Evolutionary conservation across 495 filamentous ascomycete species (phyloP), one percentile per base, ranked within the genome.

Genomic region (Neurospora hispaniola): DNA sequence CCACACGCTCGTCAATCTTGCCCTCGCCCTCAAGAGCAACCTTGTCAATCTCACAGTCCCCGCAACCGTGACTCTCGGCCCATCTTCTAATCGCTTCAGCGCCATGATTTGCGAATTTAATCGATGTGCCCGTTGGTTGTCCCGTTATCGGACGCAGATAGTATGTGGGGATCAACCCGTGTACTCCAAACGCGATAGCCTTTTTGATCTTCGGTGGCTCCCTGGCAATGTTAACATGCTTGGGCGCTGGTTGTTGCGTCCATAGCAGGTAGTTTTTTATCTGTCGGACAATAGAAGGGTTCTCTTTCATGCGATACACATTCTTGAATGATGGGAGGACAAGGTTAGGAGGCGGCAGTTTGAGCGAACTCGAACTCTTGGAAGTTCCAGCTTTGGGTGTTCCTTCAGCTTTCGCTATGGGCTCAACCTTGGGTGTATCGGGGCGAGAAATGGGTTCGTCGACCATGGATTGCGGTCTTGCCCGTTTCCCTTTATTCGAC

Each of bases 1-100:
- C 91, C 3, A 98, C 93, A 23, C 96, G 88, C 70, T 98, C 94
- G 4, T 88, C 87, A 41, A 99, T 96, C 78, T 91, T 93, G n/a
- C 96, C 96, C 83, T 99, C 96, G n/a, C 96, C 96, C 84, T 98
- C 96, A 5, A 99, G 85, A 18, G 96, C 93, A 6, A 98, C 90
- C 76, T 96, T 97, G 76, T 97, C 94, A 69, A 99, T 91, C 75
- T 89, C 87, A 69, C 87, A 87, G 68, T 88, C 85, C 5, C 85
- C 83, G 46, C 90, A 90, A 41, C 88, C 88, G 71, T 92, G 88
- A 69, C 84, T 83, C 54, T 92, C 88, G 2, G 91, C 87, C 91
- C 93, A 99, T 72, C 90, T 87, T 72, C 90, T 87, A 75, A 99
- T 94, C 1, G 95, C 90, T 39, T 90, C 89, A 16, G 94, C 94